Base-by-base conservation (phyloP, 345 rosid species). In the Eucalyptus marginata region DNA sequence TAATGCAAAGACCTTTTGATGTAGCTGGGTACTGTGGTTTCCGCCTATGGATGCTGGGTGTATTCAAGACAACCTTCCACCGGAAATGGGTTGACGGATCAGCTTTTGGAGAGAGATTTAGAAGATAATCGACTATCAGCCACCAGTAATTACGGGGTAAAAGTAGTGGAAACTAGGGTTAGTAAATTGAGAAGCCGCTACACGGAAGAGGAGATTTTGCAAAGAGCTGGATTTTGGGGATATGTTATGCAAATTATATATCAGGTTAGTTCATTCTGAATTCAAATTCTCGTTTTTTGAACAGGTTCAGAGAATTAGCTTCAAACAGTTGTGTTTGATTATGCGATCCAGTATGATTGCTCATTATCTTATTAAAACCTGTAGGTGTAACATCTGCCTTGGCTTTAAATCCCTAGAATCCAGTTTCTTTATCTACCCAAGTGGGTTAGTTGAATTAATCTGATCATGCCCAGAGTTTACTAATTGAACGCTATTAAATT, bases 41-140 rank as follows among this genome's bases (percentile, higher is more conserved):
- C 99, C 7, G 91, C 93, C 50, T 93, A 97, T 91, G 99, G 98
- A 89, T 97, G 98, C 87, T 96, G 95, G 94, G 66, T 93, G 50
- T 90, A 91, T 64, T 91, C 92, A 36, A 89, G 29, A n/a, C 44
- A 54, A 87, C 62, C 87, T 79, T 79, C 89, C 27, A 5, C 89
- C 27, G 91, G 87, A 86, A 92, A 90, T 89, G 92, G 90, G 86
- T 89, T 52, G 79, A 64, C 68, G 13, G 91, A 83, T 31, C 92
- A 79, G 80, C 49, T 91, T 43, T 54, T 89, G 56, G 90, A 84
- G 79, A 80, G 88, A 27, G 93, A 93, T 49, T 84, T 31, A 86
- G 96, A 91, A 88, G 93, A 87, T 40, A 47, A 10, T 85, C 87
- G 46, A 62, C 52, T 40, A 52, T 36, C 87, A 62, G 87, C 68